Base-by-base conservation (phyloP, 352 stramenopile species). In the Phytophthora fragariae region DNA sequence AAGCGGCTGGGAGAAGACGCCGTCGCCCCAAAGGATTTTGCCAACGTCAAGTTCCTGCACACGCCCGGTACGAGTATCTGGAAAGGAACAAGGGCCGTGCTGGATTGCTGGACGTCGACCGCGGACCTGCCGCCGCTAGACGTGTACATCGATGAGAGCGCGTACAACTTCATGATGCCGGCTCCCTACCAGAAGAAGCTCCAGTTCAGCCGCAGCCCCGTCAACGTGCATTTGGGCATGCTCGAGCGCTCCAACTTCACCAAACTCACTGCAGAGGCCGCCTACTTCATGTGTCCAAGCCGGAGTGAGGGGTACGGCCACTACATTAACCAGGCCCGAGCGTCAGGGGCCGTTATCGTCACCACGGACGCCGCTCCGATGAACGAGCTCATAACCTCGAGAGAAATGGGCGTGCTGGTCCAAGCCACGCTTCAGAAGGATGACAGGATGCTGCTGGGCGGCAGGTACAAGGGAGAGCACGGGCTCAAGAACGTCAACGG, bases 281-380 rank as follows among this genome's bases (percentile, higher is more conserved):
- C 73, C 11, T 85, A 82, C 50, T 79, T 91, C 52, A 67, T 92
- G 46, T 92, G 85, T 37, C 66, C 85, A 52, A 92, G 85, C 55
- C 37, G 70, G 11, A 83, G 80, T 72, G 85, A 92, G 73, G 85
- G 85, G n/a, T 92, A 88, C 58, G 84, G 83, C 37, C 83, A 91
- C 70, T 91, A 91, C 70, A 89, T 91, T 57, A 91, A 91, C 71
- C 83, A 91, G 46, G 83, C 80, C 33, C 73, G 81, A 0, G 83
- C 83, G 5, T 72, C 80, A 4, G 76, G 82, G 17, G 80, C 69
- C 1, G 57, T 89, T 8, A 72, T 91, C 21, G 41, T 91, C 37
- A 81, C 83, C 1, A 82, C 83, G 1, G 64, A 91, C 57, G 65
- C 72, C 21, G 62, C 78, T 14, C 84, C 84, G n/a, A 89, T 91